Evolutionary conservation across 306 rosid genomes (phyloP), one percentile per base, ranked within the genome.

Genomic region (Sesbania bispinosa): DNA sequence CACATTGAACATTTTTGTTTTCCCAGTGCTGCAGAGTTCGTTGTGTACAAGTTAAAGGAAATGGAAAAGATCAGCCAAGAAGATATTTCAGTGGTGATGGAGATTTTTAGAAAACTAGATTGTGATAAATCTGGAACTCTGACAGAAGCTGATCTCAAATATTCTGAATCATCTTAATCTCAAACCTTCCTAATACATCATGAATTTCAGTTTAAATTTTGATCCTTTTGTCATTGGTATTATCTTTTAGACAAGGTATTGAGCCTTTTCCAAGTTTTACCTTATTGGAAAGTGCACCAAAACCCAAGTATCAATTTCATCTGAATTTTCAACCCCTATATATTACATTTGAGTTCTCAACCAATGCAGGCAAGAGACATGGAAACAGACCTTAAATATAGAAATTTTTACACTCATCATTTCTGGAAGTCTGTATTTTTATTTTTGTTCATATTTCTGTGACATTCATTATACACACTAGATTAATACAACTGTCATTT

Each of bases 1-100:
- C 20, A 64, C 43, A 30, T 38, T 74, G 19, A 11, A 10, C 46
- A 10, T 10, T 36, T 51, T 65, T 51, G 24, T 11, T 19, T 23
- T 50, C 19, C 10, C 88, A 88, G 96, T 75, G 79, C 83, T 62
- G 85, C 91, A 18, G 96, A 92, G 82, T 90, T 90, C 75, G 78
- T 82, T 29, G 15, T 93, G 2, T 88, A 90, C 76, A 88, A 90
- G 86, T 83, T 90, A 76, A 88, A 93, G 87, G 97, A 90, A 82
- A 93, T 88, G 97, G 92, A 86, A 60, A 93, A 85, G 85, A 90
- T 90, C 58, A 73, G 35, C 62, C 73, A 79, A 51, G 85, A 90
- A 67, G 93, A 93, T 71, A 70, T 93, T 50, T 74, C 85, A 71
- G 19, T 24, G 51, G 59, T 88, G 73, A 78, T 87, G 84, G 97